Base-by-base conservation (phyloP, 148 eudicot species). In the Chenopodium suecicum region DNA sequence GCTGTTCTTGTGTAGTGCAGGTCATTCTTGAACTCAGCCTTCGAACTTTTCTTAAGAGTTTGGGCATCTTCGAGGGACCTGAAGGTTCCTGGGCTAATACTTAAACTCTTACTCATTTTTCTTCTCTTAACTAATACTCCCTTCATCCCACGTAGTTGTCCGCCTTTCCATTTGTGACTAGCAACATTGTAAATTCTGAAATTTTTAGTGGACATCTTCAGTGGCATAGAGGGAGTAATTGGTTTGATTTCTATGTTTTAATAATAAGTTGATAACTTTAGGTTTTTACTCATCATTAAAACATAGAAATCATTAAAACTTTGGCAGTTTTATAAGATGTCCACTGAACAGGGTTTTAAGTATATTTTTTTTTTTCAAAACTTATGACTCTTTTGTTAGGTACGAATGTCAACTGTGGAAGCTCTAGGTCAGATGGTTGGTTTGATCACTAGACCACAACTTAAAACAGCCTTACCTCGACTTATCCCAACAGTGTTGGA, bases 371-470 rank as follows among this genome's bases (percentile, higher is more conserved):
- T 56, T 56, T 17, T 17, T 56, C 14, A 11, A 32, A 23, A 64
- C 0, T 6, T 44, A 78, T 58, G 23, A 52, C 46, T 76, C 70
- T 80, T 47, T 78, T 47, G 68, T 31, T 71, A 94, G 98, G 97
- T 94, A 9, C 92, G 95, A 52, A 70, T 82, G 88, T 88, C 92
- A n/a, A 90, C 95, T 3, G 93, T 94, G 81, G 98, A 94, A 86
- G 98, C 98, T 74, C 73, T 96, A 76, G 95, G 94, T 77, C 91
- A 94, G 89, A 93, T 96, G 99, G 98, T 94, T 87, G 95, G 98
- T 83, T 90, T 93, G 71, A 88, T 94, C 68, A 89, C 94, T 48
- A 88, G 97, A 77, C 82, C 88, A 79, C 94, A 93, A 69, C 86
- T 94, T 79, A 96, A 96, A 86, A 83, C 87, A 46, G 94, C 99